phyloP scores from a whole-genome alignment of 208 protist genomes.

The Porcisia deanei region DNA sequence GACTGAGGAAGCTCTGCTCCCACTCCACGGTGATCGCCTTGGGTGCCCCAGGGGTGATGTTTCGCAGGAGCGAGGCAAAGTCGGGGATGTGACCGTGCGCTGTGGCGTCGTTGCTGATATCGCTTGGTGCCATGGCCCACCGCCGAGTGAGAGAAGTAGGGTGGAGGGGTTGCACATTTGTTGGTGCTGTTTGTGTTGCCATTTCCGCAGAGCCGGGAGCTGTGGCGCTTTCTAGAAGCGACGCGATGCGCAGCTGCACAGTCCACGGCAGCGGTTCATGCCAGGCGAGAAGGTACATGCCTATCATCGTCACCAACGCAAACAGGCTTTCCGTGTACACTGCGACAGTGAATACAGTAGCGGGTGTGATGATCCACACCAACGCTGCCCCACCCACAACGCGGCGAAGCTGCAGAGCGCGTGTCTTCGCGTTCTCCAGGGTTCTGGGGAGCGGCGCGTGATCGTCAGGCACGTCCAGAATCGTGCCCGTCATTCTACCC shows the following conservation, averaged over 20 bases:
- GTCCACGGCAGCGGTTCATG: conserved; percentile 26
- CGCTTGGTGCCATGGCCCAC: background rate
- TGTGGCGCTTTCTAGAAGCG: background rate
- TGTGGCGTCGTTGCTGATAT: background rate
- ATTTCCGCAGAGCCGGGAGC: background rate
- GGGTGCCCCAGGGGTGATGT: background rate
- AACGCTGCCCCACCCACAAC: conserved; percentile 52
- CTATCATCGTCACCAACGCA: conserved; percentile 52
- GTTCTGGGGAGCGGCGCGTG: conserved; percentile 13
- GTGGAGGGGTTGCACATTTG: background rate
- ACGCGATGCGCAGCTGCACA: conserved; percentile 22
- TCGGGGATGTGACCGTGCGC: background rate
- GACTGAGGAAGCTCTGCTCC: conserved; percentile 15
- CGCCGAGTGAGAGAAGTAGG: conserved; percentile 1
- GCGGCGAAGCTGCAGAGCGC: conserved; percentile 26
- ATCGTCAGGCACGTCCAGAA: conserved; percentile 11
- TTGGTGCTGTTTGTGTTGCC: background rate
- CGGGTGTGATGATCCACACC: conserved; percentile 62
- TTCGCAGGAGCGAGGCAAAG: conserved; percentile 3
- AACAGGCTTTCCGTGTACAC: conserved; percentile 85
- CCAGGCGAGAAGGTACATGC: conserved; percentile 52
- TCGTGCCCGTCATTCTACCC: conserved; percentile 22
- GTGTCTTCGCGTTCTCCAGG: background rate
- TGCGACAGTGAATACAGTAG: conserved; percentile 71
- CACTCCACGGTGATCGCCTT: conserved; percentile 13